Percentiles rank a stretch among this genome's conserved stretches.
These are phyloP conservation scores for Zoysia matrella DNA, from an alignment of 202 grass and related monocot species.

Conservation along the genomic window DNA sequence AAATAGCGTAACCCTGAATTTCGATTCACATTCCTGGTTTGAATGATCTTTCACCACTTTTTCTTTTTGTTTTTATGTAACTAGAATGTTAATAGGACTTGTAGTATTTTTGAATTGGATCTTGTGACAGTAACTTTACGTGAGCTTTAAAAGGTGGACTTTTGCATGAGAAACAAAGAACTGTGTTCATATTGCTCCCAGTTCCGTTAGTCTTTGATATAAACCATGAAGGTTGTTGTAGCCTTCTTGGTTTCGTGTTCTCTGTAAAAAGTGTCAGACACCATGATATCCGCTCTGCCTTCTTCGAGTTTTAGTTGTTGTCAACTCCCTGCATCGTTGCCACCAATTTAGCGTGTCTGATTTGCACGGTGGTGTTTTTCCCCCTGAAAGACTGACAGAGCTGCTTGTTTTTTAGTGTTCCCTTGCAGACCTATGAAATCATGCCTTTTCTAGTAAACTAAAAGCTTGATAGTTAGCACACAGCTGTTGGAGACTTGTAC, in stretches of 20 bases:
- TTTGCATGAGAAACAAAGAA: neutral
- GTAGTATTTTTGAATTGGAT: neutral
- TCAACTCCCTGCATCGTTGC: neutral
- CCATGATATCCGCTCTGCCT: neutral
- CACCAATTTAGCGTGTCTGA: neutral
- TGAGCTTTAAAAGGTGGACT: neutral
- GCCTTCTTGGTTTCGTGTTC: constrained; percentile 7
- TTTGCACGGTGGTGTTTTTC: neutral
- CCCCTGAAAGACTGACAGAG: too few species aligned
- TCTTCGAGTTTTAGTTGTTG: constrained; percentile 9
- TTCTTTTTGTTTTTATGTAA: neutral
- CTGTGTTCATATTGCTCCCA: neutral
- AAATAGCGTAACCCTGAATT: too few species aligned
- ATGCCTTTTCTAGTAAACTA: too few species aligned
- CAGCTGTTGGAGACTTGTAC: too few species aligned
- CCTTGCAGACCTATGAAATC: too few species aligned
- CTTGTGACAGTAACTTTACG: constrained; percentile 16
- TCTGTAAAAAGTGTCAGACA: constrained; percentile 18
- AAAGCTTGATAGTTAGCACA: too few species aligned
- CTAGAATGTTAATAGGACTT: constrained; percentile 7
- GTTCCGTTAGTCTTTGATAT: constrained; percentile 9
- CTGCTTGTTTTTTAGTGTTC: too few species aligned
- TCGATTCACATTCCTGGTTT: too few species aligned
- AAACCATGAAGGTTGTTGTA: constrained; percentile 20
- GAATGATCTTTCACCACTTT: neutral